phyloP scores from a whole-genome alignment of 768 basidiomycete genomes.

The Naganishia vaughanmartiniae region DNA sequence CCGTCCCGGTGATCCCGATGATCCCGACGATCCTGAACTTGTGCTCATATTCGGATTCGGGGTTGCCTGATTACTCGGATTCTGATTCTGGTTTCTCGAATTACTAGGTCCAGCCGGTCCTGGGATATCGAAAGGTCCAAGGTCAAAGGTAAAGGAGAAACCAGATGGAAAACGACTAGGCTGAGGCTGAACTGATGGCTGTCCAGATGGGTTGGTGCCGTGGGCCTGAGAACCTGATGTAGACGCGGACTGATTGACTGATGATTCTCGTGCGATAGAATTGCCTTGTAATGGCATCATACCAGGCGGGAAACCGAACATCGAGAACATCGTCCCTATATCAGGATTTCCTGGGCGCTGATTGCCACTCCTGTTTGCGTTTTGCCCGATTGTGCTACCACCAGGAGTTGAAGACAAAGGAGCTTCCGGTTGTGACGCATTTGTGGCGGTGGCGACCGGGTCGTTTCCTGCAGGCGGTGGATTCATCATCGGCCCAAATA shows the following conservation, averaged over 20 bases:
- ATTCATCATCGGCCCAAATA: slow-evolving; percentile 15
- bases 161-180: background rate
- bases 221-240: background rate
- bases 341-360: slow-evolving; percentile 6
- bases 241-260: background rate
- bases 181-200: background rate
- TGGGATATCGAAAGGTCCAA: slow-evolving; percentile 4
- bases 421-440: background rate
- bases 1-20: background rate
- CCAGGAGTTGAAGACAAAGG: slow-evolving; percentile 1
- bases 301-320: background rate
- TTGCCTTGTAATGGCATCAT: background rate
- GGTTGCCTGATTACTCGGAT: background rate
- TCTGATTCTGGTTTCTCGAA: background rate
- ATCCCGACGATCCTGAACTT: background rate
- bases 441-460: background rate
- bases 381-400: background rate
- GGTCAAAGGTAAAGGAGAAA: slow-evolving; percentile 12
- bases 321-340: slow-evolving; percentile 7
- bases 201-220: background rate
- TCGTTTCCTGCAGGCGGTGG: background rate
- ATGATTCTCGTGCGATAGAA: background rate
- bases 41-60: background rate
- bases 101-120: background rate
- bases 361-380: background rate